Evolutionary conservation across 257 asterid genomes (phyloP).

Genomic region (Paulownia fortunei): DNA sequence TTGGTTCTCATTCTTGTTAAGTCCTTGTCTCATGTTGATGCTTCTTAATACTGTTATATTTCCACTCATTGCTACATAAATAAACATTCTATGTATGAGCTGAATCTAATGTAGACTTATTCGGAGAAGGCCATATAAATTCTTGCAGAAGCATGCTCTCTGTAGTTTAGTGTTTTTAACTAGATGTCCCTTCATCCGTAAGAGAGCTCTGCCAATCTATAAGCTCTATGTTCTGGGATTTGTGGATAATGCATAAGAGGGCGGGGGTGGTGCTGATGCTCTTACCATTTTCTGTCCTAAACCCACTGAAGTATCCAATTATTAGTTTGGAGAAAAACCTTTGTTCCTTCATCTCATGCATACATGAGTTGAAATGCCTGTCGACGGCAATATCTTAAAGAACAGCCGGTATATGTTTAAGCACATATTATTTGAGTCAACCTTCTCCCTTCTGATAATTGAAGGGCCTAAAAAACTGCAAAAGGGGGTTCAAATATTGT

Average conservation of each 20-base stretch:
- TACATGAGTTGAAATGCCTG: neutral
- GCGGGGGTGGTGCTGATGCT: neutral
- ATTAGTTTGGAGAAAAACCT: neutral
- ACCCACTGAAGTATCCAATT: neutral
- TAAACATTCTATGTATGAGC: too few species aligned
- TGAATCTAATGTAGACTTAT: neutral
- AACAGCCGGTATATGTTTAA: neutral
- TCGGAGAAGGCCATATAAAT: neutral
- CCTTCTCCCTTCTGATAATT: neutral
- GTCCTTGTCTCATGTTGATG: too few species aligned
- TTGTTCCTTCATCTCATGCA: neutral
- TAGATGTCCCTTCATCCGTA: neutral
- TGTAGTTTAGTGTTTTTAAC: neutral
- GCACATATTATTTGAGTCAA: neutral
- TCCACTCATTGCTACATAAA: too few species aligned
- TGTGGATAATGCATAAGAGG: neutral
- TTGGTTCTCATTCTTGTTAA: too few species aligned
- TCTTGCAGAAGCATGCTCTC: neutral
- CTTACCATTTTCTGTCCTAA: neutral
- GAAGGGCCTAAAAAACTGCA: neutral
- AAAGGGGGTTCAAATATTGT: neutral
- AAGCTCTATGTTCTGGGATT: neutral
- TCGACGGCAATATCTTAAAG: neutral
- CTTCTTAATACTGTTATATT: too few species aligned
- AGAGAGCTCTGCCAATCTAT: neutral